A percentile compares a stretch with the other conserved stretches of the same genome.
Evolutionary conservation across 208 protist species (phyloP).

Genomic region (Leishmania major): DNA sequence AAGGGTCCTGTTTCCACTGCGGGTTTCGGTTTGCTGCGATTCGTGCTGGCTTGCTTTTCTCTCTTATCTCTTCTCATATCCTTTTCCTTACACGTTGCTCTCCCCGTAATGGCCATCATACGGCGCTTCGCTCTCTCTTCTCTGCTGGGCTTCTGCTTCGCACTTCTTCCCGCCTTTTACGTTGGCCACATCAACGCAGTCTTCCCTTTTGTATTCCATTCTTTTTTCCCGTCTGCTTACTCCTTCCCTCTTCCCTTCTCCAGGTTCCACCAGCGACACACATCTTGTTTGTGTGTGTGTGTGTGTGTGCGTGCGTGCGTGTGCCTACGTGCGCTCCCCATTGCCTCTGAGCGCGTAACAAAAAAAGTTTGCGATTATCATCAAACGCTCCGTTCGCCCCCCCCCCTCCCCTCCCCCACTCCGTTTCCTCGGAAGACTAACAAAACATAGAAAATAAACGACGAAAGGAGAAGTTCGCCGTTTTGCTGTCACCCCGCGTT

Average conservation of each 20-base stretch:
- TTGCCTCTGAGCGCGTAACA: neutral
- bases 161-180: neutral
- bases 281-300: neutral
- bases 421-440: neutral
- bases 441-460: neutral
- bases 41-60: neutral
- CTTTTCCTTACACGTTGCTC: conserved; percentile 6
- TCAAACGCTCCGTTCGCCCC: neutral
- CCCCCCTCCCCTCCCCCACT: neutral
- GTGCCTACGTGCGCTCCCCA: neutral
- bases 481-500: neutral
- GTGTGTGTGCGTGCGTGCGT: neutral
- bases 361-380: neutral
- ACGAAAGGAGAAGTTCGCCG: neutral
- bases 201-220: conserved; percentile 14
- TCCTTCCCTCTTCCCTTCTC: conserved; percentile 9
- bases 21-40: neutral
- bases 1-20: neutral
- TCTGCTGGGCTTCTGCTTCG: neutral
- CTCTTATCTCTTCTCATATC: conserved; percentile 4
- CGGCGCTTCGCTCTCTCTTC: neutral
- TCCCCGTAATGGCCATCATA: conserved; percentile 1
- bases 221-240: conserved; percentile 2
- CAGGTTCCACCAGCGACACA: neutral
- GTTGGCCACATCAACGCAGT: neutral